Evolutionary conservation across 305 asterid genomes (phyloP), one percentile per base, ranked within the genome.

Genomic region (Plantago coronopus): DNA sequence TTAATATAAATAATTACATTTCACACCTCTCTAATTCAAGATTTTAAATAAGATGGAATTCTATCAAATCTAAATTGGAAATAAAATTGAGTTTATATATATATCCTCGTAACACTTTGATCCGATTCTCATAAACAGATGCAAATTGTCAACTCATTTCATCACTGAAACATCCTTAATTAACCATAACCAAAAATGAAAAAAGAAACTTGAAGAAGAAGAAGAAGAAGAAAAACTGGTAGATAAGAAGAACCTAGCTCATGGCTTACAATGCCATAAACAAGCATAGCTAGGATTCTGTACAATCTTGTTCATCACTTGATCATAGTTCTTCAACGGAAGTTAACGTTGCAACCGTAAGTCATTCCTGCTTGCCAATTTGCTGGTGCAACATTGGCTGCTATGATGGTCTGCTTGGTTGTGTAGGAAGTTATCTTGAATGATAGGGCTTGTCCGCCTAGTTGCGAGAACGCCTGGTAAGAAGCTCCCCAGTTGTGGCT

Each of bases 401-500:
- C 89, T 18, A 81, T 18, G n/a, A 90, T 50, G 4, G 95, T 80
- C 47, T 90, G 75, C 40, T 67, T 85, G 0, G 83, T 54, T 38
- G 95, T 81, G 74, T 85, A 87, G 0, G 96, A 85, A 17, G 91
- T 85, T 1, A 83, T 17, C 72, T 79, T 83, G 81, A 90, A 90
- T n/a, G 97, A 85, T 15, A 90, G 93, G 11, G 96, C 17, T 55
- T 90, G 95, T 13, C 96, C 94, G 2, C 79, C 72, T 13, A 90
- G 89, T 0, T 85, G 73, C 5, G 95, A 69, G 61, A 85, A 90
- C 1, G 96, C 96, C 47, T 87, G 96, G 64, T 90, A 90, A 2
- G 97, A 85, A 72, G 96, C 95, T 7, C 97, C 97, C 95, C 96
- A 90, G 67, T 90, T 91, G 34, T 88, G 98, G 81, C 96, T 86